Evolutionary conservation across 331 rosid genomes (phyloP).

Genomic region (Stylosanthes scabra): DNA sequence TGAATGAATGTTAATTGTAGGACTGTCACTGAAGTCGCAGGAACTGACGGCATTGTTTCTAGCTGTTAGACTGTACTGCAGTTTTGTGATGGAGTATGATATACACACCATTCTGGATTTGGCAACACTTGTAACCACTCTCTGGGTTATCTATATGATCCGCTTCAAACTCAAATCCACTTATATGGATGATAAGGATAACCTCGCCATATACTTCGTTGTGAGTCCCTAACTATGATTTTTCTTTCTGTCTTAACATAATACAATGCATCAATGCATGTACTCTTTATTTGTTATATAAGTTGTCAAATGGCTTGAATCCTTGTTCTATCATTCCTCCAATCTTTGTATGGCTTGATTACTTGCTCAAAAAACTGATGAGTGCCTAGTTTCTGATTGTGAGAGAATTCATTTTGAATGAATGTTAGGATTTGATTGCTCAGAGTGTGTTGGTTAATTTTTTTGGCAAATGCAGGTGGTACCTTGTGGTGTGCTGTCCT

Average conservation of each 20-base stretch:
- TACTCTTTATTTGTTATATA: too few species aligned
- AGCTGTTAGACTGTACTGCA: conserved; percentile 92
- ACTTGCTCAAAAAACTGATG: conserved; percentile 13
- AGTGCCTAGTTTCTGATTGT: conserved; percentile 1
- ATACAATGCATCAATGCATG: too few species aligned
- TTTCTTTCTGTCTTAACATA: too few species aligned
- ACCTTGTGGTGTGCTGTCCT: conserved; percentile 66
- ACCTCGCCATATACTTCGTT: conserved; percentile 79
- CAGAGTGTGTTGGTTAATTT: conserved; percentile 21
- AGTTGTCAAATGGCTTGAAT: background rate
- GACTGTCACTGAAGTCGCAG: conserved; percentile 89
- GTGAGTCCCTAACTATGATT: conserved; percentile 40
- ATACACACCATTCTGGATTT: conserved; percentile 90
- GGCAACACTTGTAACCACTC: conserved; percentile 83
- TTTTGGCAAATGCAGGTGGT: conserved; percentile 51
- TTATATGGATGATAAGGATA: conserved; percentile 92
- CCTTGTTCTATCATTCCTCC: conserved; percentile 1
- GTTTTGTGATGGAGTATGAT: conserved; percentile 95
- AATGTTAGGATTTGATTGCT: conserved; percentile 31
- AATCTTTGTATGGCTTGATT: conserved; percentile 28
- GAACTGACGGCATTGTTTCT: conserved; percentile 90
- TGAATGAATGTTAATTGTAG: conserved; percentile 47
- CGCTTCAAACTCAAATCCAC: conserved; percentile 82
- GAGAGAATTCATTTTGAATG: conserved; percentile 19
- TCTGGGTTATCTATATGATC: conserved; percentile 93